Evolutionary conservation across 2,329 filamentous ascomycete species (phyloP), one percentile per base, ranked within the genome.

Genomic region (Aspergillus awamori): DNA sequence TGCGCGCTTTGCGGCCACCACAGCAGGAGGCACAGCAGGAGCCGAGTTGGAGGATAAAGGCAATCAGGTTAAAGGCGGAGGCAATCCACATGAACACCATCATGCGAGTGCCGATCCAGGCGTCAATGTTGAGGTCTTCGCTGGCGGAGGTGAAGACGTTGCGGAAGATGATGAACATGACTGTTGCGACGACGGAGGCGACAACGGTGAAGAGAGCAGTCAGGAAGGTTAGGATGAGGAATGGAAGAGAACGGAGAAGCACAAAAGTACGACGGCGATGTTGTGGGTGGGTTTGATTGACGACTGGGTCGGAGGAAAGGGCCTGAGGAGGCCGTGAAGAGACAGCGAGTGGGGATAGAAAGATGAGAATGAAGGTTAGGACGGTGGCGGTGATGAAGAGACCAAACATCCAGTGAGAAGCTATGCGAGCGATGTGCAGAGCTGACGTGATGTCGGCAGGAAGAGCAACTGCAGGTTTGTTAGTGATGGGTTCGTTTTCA

Each of bases 41-140:
- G 33, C 88, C 86, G 28, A 89, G 80, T 74, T 96, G 91, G 20
- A 96, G 80, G 33, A 90, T 73, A 69, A 91, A 93, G 0, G 89
- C 89, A 20, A 93, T 70, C 5, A 92, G 77, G 1, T 86, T 85
- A 62, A 89, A 86, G 0, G 82, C 86, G 0, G 87, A 84, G 0
- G 89, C 91, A 28, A 92, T 84, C 93, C 94, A 98, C 89, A 96
- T 94, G 72, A 96, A 96, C 0, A 80, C 89, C 70, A 96, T 86
- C 90, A 96, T 93, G 66, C 86, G 83, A 38, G 75, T 77, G 5
- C 93, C 93, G 36, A 96, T 80, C 3, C 83, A 78, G 3, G 89
- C 90, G 8, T 79, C 74, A 67, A 97, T 93, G 75, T 96, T 95
- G 56, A 97, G 81, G 60, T 91, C 87, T 2, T 84, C 83, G 70